phyloP scores from a whole-genome alignment of 441 rosid species.

The Arabidopsis hybrid region DNA sequence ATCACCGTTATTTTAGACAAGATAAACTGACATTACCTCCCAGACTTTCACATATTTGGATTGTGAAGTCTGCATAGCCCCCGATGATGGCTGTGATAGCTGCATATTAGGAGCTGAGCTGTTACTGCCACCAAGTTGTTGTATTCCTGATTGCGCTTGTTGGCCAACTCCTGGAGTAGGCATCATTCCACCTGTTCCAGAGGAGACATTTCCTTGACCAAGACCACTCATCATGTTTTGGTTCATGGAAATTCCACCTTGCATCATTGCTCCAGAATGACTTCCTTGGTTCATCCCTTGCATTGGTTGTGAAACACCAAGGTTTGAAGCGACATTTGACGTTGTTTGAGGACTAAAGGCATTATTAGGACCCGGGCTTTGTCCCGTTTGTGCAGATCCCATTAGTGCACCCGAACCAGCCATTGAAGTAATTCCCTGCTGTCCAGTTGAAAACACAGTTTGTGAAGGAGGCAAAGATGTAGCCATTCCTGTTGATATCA shows the following conservation, averaged over 20 bases:
- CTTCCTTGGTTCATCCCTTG: slow-evolving; percentile 87
- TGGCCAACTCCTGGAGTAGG: slow-evolving; percentile 95
- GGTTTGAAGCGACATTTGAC: slow-evolving; percentile 67
- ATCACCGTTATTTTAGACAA: slow-evolving; percentile 26
- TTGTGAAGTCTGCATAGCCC: slow-evolving; percentile 73
- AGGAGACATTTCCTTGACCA: slow-evolving; percentile 68
- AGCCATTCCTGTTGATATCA: slow-evolving; percentile 94
- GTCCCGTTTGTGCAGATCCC: slow-evolving; percentile 71
- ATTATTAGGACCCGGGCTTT: slow-evolving; percentile 60
- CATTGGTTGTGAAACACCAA: slow-evolving; percentile 81
- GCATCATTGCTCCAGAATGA: slow-evolving; percentile 78
- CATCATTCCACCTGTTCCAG: slow-evolving; percentile 82
- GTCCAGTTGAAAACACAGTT: slow-evolving; percentile 80
- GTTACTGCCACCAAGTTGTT: slow-evolving; percentile 66
- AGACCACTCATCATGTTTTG: slow-evolving; percentile 76
- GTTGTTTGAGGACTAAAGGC: slow-evolving; percentile 69
- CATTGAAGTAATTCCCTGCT: slow-evolving; percentile 71
- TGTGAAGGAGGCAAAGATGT: slow-evolving; percentile 80
- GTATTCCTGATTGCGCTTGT: slow-evolving; percentile 80
- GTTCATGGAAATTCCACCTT: slow-evolving; percentile 76
- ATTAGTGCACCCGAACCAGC: slow-evolving; percentile 72
- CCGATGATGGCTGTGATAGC: slow-evolving; percentile 73
- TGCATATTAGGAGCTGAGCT: slow-evolving; percentile 73
- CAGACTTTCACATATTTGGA: slow-evolving; percentile 93
- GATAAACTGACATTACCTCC: slow-evolving; percentile 70